These are phyloP conservation scores for Bruguiera parviflora DNA, from an alignment of 345 rosid species.

Conservation along the genomic window DNA sequence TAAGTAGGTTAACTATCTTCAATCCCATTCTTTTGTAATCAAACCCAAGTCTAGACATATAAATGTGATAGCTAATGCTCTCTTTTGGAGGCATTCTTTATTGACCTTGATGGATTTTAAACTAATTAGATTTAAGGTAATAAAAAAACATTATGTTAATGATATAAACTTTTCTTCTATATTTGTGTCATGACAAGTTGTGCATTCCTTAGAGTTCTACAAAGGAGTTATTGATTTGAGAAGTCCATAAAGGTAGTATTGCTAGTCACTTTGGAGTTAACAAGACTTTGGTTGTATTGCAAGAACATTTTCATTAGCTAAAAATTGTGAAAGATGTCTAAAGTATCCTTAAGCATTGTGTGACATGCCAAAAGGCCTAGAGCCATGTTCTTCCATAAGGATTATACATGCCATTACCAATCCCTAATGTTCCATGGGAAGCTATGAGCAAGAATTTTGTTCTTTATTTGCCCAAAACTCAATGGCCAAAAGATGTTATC, in stretches of 20 bases:
- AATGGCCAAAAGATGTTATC: background rate
- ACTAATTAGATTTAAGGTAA: background rate
- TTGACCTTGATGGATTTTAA: no score
- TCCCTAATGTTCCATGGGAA: slow-evolving; percentile 2
- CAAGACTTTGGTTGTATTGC: no score
- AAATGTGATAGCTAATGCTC: background rate
- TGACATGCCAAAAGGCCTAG: background rate
- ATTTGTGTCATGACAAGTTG: background rate
- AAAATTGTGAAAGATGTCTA: background rate
- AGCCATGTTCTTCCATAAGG: background rate
- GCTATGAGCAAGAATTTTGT: slow-evolving; percentile 8
- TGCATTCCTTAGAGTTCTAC: no score
- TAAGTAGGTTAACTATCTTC: background rate
- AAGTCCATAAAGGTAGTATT: no score
- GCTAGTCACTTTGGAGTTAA: no score
- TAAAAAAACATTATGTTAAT: background rate
- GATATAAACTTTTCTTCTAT: background rate
- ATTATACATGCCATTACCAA: background rate
- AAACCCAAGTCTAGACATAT: background rate
- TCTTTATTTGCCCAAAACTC: background rate
- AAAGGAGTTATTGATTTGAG: no score
- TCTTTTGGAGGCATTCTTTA: background rate
- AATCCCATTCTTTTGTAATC: background rate
- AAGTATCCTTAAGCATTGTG: background rate
- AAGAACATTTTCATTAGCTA: background rate